Percentiles rank a stretch among this genome's conserved stretches.
These are phyloP conservation scores for Cryptococcus sp. DNA, from an alignment of 1,284 basidiomycete genomes.

Conservation along the genomic window DNA sequence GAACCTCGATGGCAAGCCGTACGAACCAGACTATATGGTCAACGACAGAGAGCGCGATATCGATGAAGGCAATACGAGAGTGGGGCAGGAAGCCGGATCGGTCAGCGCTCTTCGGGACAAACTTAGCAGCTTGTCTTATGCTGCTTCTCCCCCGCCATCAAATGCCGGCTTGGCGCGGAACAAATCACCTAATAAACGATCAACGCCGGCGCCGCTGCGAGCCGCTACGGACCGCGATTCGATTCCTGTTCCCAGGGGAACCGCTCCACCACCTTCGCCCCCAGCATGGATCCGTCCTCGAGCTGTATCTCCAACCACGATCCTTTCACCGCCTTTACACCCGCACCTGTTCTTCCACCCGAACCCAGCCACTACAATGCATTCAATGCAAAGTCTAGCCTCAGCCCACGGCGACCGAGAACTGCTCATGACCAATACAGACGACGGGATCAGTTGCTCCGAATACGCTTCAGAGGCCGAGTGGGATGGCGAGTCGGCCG, in stretches of 20 bases:
- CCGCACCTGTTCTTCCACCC: slow-evolving; percentile 39
- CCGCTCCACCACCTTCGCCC: slow-evolving; percentile 5
- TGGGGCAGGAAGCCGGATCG: slow-evolving; percentile 1
- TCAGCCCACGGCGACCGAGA: not conserved
- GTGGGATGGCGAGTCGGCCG: not conserved
- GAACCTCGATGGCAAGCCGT: not conserved
- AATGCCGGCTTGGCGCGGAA: slow-evolving; percentile 13
- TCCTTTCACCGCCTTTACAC: slow-evolving; percentile 29
- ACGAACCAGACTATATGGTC: not conserved
- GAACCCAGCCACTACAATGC: not conserved
- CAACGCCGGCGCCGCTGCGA: not conserved
- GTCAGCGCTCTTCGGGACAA: slow-evolving; percentile 18
- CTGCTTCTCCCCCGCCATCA: not conserved
- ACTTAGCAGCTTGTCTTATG: slow-evolving; percentile 9
- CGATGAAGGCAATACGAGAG: not conserved
- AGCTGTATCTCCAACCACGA: slow-evolving; percentile 21
- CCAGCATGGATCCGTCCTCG: slow-evolving; percentile 31
- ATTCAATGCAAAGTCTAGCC: not conserved
- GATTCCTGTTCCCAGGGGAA: not conserved
- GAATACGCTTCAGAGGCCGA: slow-evolving; percentile 20
- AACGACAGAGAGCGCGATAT: not conserved
- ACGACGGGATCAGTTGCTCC: slow-evolving; percentile 13
- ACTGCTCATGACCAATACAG: slow-evolving; percentile 1
- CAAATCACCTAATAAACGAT: slow-evolving; percentile 27
- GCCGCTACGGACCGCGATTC: not conserved